Percentiles rank a stretch among this genome's conserved stretches.
These are phyloP conservation scores for Jamesozyma lodderae DNA, from an alignment of 805 yeast genomes.

Conservation along the genomic window DNA sequence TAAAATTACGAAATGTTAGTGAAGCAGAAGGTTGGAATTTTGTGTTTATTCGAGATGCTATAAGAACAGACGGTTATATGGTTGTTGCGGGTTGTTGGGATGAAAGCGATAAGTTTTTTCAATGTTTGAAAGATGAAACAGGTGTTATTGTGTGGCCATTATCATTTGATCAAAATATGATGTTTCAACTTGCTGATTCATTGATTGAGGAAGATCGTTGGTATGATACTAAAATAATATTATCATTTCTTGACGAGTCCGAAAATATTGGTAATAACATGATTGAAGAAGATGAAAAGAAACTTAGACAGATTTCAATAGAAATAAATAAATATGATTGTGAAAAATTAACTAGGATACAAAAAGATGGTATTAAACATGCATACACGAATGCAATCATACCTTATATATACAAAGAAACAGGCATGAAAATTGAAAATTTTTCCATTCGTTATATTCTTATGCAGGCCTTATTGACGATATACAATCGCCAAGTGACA, in stretches of 20 bases:
- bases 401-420: constrained; percentile 20
- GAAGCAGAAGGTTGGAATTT: too few species aligned
- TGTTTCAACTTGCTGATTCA: constrained; percentile 22
- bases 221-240: constrained; percentile 25
- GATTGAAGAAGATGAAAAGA: neutral
- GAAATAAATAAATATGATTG: constrained; percentile 24
- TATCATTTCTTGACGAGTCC: neutral
- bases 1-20: too few species aligned
- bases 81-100: neutral
- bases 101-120: constrained; percentile 4
- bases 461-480: constrained; percentile 3
- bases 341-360: constrained; percentile 9
- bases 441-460: constrained; percentile 13
- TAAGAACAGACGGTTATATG: neutral
- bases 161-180: constrained; percentile 16
- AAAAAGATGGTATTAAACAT: neutral
- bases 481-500: neutral
- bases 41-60: too few species aligned
- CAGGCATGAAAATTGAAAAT: constrained; percentile 25
- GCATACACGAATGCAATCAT: constrained; percentile 11
- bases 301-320: constrained; percentile 9
- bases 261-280: neutral
- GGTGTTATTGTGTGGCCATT: constrained; percentile 23
- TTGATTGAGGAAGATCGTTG: constrained; percentile 6
- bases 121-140: constrained; percentile 24